Percentiles rank a stretch among this genome's conserved stretches.
Evolutionary conservation across 2,329 filamentous ascomycete species (phyloP).

Genomic region (Phoma herbarum): DNA sequence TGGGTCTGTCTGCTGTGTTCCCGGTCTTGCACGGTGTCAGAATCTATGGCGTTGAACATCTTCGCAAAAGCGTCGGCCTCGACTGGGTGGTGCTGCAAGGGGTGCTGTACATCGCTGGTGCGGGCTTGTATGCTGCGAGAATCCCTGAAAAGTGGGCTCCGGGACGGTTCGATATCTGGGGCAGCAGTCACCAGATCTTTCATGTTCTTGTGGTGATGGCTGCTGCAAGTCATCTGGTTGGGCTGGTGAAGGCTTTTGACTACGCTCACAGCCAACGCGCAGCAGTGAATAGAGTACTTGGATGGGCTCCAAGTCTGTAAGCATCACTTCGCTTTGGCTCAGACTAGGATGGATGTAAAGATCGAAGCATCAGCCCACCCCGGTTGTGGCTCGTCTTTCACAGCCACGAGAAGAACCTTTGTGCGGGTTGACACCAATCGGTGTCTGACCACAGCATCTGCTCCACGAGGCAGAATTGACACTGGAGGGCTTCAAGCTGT

Average conservation of each 20-base stretch:
- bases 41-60: slow-evolving; percentile 70
- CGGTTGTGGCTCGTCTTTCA: neutral
- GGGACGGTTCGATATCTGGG: slow-evolving; percentile 86
- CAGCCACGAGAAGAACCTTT: neutral
- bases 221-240: slow-evolving; percentile 80
- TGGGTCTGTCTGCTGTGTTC: slow-evolving; percentile 84
- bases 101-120: slow-evolving; percentile 83
- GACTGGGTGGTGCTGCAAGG: slow-evolving; percentile 84
- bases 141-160: slow-evolving; percentile 84
- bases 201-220: slow-evolving; percentile 88
- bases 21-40: slow-evolving; percentile 80
- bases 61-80: slow-evolving; percentile 79
- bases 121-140: slow-evolving; percentile 83
- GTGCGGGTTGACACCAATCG: neutral
- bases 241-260: slow-evolving; percentile 85
- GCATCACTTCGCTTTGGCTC: neutral
- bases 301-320: neutral
- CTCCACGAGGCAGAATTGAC: neutral
- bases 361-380: neutral
- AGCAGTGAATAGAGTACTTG: neutral
- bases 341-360: neutral
- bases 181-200: slow-evolving; percentile 95
- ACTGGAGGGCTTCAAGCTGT: neutral
- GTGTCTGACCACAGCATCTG: neutral
- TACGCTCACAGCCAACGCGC: slow-evolving; percentile 67